These are phyloP conservation scores for Leccinum barrowsii DNA, from an alignment of 768 basidiomycete species.

Conservation along the genomic window DNA sequence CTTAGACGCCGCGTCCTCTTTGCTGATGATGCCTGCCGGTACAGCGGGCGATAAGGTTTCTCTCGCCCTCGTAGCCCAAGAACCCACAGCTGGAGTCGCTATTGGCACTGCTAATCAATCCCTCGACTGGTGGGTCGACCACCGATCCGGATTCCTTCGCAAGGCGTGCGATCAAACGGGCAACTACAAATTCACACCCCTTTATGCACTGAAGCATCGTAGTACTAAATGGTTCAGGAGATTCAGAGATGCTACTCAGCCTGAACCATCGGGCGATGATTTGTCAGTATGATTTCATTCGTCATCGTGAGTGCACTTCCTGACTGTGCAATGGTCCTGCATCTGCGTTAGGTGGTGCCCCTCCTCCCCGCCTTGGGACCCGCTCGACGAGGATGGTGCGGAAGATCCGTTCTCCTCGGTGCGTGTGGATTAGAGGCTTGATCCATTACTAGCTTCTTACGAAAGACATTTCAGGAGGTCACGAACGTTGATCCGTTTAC, in stretches of 20 bases:
- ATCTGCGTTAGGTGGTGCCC: constrained; percentile 17
- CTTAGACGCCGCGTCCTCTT: background rate
- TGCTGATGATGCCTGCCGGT: background rate
- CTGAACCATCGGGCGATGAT: constrained; percentile 13
- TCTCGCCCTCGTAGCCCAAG: constrained; percentile 19
- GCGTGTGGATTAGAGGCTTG: background rate
- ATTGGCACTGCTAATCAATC: background rate
- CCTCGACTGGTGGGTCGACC: constrained; percentile 20
- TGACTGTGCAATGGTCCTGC: background rate
- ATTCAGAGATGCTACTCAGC: constrained; percentile 14
- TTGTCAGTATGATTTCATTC: constrained; percentile 13
- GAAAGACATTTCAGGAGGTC: constrained; percentile 1
- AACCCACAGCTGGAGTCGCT: background rate
- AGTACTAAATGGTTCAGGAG: background rate
- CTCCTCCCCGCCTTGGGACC: constrained; percentile 23
- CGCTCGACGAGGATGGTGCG: constrained; percentile 24
- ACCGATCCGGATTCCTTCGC: constrained; percentile 17
- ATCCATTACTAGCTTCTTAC: constrained; percentile 2
- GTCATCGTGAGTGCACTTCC: too few species aligned
- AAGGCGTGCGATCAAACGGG: constrained; percentile 17
- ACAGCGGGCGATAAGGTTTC: constrained; percentile 21
- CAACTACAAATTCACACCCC: constrained; percentile 16
- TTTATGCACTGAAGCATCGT: constrained; percentile 17
- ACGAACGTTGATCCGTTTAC: constrained; percentile 10
- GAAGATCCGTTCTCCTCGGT: constrained; percentile 21